These are phyloP conservation scores for Fusarium euwallaceae DNA, from an alignment of 2,329 filamentous ascomycete species.

Conservation along the genomic window DNA sequence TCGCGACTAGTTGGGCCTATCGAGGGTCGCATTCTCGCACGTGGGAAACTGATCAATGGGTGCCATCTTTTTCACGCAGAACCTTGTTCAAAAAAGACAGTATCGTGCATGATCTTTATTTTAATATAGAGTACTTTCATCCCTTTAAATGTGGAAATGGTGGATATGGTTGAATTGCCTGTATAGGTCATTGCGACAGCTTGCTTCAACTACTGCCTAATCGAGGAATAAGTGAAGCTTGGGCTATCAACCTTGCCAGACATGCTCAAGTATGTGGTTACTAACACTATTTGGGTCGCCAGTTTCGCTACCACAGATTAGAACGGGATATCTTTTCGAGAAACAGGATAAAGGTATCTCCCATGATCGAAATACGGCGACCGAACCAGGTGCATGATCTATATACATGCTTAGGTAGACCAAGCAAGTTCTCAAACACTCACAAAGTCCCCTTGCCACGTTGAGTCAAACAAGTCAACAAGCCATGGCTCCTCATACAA, in stretches of 20 bases:
- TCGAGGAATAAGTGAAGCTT: neutral
- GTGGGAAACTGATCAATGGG: neutral
- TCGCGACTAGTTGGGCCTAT: neutral
- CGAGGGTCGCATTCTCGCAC: neutral
- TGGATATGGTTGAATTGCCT: neutral
- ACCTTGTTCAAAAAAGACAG: neutral
- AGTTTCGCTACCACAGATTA: neutral
- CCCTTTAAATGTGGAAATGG: neutral
- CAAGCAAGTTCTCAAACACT: neutral
- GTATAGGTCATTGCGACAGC: neutral
- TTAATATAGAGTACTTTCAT: neutral
- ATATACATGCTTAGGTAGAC: neutral
- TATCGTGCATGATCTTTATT: neutral
- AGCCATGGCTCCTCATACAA: constrained; percentile 27
- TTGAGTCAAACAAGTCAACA: constrained; percentile 16
- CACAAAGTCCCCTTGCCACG: neutral
- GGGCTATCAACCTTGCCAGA: neutral
- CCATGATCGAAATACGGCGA: neutral
- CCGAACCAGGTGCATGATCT: neutral
- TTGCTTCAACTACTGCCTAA: neutral
- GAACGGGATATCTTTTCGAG: neutral
- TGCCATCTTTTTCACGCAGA: neutral
- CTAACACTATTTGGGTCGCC: neutral
- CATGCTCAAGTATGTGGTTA: neutral
- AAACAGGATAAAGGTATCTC: neutral